Conservation (phyloP, 2,329 filamentous ascomycete species). For the Fusarium sp. region DNA sequence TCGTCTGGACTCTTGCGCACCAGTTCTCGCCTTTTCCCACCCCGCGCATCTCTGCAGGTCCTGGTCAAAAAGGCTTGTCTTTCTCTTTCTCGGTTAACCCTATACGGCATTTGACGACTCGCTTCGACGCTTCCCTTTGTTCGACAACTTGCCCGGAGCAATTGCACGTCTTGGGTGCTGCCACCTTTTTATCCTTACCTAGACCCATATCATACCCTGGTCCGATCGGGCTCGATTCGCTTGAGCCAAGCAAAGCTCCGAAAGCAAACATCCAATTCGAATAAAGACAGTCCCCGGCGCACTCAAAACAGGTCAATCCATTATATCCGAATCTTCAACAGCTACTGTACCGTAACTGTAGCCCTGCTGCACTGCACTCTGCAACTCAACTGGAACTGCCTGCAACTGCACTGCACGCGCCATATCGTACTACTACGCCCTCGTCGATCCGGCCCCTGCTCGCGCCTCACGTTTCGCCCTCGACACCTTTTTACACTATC, state of each 20-base stretch:
- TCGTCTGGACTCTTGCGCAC: conserved; percentile 8
- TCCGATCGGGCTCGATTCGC: conserved; percentile 26
- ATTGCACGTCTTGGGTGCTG: conserved; percentile 33
- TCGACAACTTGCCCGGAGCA: conserved; percentile 36
- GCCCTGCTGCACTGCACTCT: conserved; percentile 26
- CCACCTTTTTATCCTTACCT: conserved; percentile 8
- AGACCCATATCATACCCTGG: conserved; percentile 16
- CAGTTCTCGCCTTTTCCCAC: conserved; percentile 7
- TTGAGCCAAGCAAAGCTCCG: conserved; percentile 34
- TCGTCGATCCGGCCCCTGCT: conserved; percentile 31
- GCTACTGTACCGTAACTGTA: conserved; percentile 16
- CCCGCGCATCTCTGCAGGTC: conserved; percentile 15
- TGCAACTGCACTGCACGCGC: conserved; percentile 18
- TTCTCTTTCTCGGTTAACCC: conserved; percentile 11
- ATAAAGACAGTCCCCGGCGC: conserved; percentile 31
- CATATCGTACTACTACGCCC: conserved; percentile 17
- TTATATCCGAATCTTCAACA: conserved; percentile 36
- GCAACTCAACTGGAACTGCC: neutral
- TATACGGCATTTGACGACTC: conserved; percentile 15
- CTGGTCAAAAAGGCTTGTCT: neutral
- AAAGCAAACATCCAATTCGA: conserved; percentile 32
- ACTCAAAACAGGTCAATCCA: conserved; percentile 22
- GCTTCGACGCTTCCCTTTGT: conserved; percentile 11
- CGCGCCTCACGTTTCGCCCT: conserved; percentile 15
- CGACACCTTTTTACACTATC: conserved; percentile 11